These are phyloP conservation scores for Rhodomyrtus tomentosa DNA, from an alignment of 345 rosid genomes.

Conservation along the genomic window DNA sequence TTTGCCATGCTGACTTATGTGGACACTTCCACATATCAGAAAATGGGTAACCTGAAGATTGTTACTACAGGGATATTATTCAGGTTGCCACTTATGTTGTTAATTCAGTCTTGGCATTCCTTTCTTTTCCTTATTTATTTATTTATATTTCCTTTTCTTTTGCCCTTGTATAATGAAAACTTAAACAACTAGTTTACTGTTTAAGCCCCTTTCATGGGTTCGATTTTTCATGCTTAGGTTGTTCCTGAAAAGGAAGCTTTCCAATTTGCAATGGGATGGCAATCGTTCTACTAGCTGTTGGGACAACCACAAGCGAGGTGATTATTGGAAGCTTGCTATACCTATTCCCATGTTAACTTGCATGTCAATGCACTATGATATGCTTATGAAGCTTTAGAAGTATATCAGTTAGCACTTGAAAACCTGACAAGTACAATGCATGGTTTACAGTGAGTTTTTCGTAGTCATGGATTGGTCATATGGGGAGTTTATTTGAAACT, in stretches of 20 bases:
- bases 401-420: neutral
- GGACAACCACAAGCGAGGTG: slow-evolving; percentile 93
- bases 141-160: neutral
- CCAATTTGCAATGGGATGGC: slow-evolving; percentile 88
- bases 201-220: neutral
- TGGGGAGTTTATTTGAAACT: neutral
- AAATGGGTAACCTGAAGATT: slow-evolving; percentile 97
- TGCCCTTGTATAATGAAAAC: neutral
- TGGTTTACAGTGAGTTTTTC: neutral
- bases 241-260: slow-evolving; percentile 55
- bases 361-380: neutral
- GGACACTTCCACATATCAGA: slow-evolving; percentile 91
- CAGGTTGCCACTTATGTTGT: slow-evolving; percentile 28
- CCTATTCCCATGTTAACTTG: neutral
- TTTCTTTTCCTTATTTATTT: neutral
- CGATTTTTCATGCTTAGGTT: slow-evolving; percentile 22
- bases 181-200: neutral
- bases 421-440: neutral
- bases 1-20: slow-evolving; percentile 86
- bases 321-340: neutral
- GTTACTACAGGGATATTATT: slow-evolving; percentile 82
- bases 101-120: neutral
- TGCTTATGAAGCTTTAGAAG: too few species aligned
- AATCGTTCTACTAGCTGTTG: slow-evolving; percentile 67
- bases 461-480: neutral